Percentiles rank a stretch among this genome's conserved stretches.
Evolutionary conservation across 148 eudicot genomes (phyloP).

Genomic region (Dianthus caryophyllus): DNA sequence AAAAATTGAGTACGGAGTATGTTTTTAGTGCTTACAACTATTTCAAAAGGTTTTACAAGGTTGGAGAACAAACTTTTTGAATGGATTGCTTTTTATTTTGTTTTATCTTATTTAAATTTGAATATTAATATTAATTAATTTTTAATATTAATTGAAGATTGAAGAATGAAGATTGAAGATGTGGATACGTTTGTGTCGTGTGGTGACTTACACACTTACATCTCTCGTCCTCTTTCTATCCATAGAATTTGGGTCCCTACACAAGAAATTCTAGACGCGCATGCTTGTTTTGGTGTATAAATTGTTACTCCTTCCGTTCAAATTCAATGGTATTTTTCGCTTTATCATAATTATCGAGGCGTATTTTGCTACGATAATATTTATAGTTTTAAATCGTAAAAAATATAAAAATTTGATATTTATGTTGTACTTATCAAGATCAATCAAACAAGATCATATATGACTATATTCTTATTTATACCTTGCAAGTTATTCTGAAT

Average conservation of each 20-base stretch:
- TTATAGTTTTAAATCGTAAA: too few species aligned
- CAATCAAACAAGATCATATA: too few species aligned
- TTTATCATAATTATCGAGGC: too few species aligned
- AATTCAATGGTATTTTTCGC: too few species aligned
- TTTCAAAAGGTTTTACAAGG: slow-evolving; percentile 8
- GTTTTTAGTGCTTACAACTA: background rate
- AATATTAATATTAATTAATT: background rate
- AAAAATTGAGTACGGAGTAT: too few species aligned
- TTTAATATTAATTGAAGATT: too few species aligned
- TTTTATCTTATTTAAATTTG: background rate
- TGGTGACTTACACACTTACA: background rate
- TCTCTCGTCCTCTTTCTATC: background rate
- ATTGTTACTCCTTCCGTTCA: background rate
- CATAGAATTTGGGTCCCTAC: background rate
- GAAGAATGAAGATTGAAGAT: too few species aligned
- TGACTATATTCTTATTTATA: too few species aligned
- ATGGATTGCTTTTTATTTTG: background rate
- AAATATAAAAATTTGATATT: too few species aligned
- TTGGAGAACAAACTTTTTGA: slow-evolving; percentile 11
- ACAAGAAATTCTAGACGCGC: background rate
- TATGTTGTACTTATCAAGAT: too few species aligned
- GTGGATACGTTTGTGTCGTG: background rate
- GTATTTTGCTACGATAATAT: too few species aligned
- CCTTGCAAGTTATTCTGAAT: too few species aligned
- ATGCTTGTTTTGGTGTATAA: slow-evolving; percentile 4